phyloP scores from a whole-genome alignment of 1,139 yeast genomes.

The Suzukiozyma palmioleophila region DNA sequence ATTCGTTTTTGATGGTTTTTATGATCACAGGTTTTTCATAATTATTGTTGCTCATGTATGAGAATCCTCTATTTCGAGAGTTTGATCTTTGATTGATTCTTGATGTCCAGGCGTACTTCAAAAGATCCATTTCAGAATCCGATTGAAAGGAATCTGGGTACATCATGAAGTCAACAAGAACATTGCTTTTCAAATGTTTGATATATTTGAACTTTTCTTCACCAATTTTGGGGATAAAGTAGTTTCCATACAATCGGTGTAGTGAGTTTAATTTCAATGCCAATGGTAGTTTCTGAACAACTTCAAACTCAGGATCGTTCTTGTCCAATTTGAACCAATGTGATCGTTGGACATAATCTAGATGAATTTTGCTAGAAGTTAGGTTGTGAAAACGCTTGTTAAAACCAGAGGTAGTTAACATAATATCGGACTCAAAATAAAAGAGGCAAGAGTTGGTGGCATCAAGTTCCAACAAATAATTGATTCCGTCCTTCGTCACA shows the following conservation, averaged over 20 bases:
- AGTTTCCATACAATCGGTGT: slow-evolving; percentile 3
- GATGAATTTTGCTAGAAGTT: background rate
- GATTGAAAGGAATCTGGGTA: background rate
- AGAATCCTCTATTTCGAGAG: slow-evolving; percentile 1
- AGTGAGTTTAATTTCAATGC: slow-evolving; percentile 21
- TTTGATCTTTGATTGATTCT: slow-evolving; percentile 6
- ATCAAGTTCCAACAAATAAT: slow-evolving; percentile 12
- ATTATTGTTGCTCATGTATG: slow-evolving; percentile 7
- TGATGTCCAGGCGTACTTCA: slow-evolving; percentile 5
- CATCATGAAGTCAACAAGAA: slow-evolving; percentile 1
- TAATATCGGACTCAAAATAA: slow-evolving; percentile 20
- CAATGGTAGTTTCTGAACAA: slow-evolving; percentile 21
- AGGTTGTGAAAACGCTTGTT: background rate
- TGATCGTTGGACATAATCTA: slow-evolving; percentile 15
- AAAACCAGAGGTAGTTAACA: background rate
- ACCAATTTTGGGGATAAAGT: background rate
- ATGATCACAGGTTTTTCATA: background rate
- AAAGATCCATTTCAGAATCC: background rate
- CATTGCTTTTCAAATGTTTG: background rate
- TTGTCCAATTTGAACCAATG: slow-evolving; percentile 18
- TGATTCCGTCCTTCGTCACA: slow-evolving; percentile 18
- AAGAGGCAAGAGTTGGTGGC: slow-evolving; percentile 14
- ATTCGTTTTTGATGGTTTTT: no score
- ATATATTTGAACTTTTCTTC: background rate
- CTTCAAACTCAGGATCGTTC: slow-evolving; percentile 7